These are phyloP conservation scores for Xylaria bambusicola DNA, from an alignment of 495 filamentous ascomycete genomes.

Conservation along the genomic window DNA sequence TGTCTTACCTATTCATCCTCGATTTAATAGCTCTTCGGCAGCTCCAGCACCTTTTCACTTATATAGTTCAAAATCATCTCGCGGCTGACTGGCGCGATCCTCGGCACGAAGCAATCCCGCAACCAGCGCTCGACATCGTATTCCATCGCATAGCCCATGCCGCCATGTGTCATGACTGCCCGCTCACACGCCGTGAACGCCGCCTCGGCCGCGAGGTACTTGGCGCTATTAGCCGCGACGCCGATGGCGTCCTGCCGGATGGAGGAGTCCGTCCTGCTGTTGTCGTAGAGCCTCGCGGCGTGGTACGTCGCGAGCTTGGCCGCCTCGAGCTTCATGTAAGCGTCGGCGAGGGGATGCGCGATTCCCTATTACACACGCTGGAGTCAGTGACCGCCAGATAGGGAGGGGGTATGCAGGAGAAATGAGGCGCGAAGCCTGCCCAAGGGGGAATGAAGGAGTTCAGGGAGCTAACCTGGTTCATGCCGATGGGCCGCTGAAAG, in stretches of 20 bases:
- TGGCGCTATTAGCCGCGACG: slow-evolving; percentile 73
- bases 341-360: slow-evolving; percentile 71
- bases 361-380: too few relatives aligned
- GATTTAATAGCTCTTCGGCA: slow-evolving; percentile 54
- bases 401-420: too few relatives aligned
- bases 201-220: slow-evolving; percentile 79
- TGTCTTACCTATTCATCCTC: background rate
- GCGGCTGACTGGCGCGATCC: slow-evolving; percentile 73
- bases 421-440: too few relatives aligned
- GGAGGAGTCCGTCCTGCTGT: slow-evolving; percentile 50
- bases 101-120: slow-evolving; percentile 71
- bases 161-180: slow-evolving; percentile 66
- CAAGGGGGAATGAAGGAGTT: too few relatives aligned
- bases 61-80: slow-evolving; percentile 84
- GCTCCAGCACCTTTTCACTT: slow-evolving; percentile 66
- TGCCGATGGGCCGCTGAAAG: slow-evolving; percentile 70
- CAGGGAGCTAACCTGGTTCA: too few relatives aligned
- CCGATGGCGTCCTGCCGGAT: slow-evolving; percentile 66
- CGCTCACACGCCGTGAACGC: slow-evolving; percentile 74
- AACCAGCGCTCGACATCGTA: slow-evolving; percentile 80
- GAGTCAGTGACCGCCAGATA: too few relatives aligned
- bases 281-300: slow-evolving; percentile 71
- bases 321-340: slow-evolving; percentile 78
- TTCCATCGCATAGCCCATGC: slow-evolving; percentile 78
- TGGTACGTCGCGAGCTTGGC: slow-evolving; percentile 79